These are phyloP conservation scores for Aureobasidium subglaciale DNA, from an alignment of 2,329 filamentous ascomycete genomes.

Conservation along the genomic window DNA sequence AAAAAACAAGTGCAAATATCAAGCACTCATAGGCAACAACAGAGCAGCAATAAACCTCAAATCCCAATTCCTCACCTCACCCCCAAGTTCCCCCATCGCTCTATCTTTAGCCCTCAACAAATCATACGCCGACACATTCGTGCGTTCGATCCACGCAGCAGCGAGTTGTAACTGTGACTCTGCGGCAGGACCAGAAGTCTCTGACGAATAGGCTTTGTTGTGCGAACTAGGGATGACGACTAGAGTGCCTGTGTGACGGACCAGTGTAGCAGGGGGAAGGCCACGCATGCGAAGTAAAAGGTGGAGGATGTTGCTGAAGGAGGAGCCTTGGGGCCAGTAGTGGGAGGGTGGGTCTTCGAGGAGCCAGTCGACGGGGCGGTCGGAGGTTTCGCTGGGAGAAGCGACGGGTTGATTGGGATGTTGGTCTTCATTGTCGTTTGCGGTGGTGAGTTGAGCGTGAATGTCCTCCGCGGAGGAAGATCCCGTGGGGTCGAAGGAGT, in stretches of 20 bases:
- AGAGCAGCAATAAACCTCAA: slow-evolving; percentile 12
- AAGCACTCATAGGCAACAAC: slow-evolving; percentile 9
- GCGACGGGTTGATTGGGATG: background rate
- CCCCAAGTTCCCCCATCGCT: background rate
- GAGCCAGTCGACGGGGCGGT: slow-evolving; percentile 38
- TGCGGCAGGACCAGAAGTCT: background rate
- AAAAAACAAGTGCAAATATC: background rate
- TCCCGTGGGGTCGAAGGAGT: slow-evolving; percentile 18
- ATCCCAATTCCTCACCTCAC: slow-evolving; percentile 7
- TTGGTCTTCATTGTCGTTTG: background rate
- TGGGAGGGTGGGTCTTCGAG: slow-evolving; percentile 45
- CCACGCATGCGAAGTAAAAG: slow-evolving; percentile 53
- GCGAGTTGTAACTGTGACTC: slow-evolving; percentile 10
- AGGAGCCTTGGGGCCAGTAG: slow-evolving; percentile 50
- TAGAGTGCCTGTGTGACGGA: slow-evolving; percentile 30
- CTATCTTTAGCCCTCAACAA: background rate
- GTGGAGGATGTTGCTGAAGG: slow-evolving; percentile 51
- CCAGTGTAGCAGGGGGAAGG: slow-evolving; percentile 35
- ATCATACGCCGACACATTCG: background rate
- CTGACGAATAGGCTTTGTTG: slow-evolving; percentile 13
- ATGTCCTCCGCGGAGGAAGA: background rate
- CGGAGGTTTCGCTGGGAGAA: background rate
- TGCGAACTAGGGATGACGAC: slow-evolving; percentile 17
- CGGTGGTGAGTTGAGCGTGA: background rate
- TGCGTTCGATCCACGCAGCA: slow-evolving; percentile 9